Conservation (phyloP, 805 yeast species). For the Starmerella geochares region DNA sequence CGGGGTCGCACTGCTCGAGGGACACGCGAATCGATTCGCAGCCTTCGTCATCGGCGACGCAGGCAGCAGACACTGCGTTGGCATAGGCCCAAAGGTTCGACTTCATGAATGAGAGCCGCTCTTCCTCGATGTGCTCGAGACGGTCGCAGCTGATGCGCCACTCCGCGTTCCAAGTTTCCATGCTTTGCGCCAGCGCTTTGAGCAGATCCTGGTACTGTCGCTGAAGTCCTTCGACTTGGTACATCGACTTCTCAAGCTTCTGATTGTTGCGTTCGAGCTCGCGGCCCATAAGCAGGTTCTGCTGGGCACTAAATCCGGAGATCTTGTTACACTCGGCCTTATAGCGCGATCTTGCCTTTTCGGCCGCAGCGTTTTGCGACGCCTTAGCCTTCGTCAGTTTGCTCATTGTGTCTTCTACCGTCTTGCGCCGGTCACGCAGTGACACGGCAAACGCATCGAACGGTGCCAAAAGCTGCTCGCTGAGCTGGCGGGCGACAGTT, state of each 20-base stretch:
- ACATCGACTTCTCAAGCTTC: constrained; percentile 44
- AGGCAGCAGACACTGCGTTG: constrained; percentile 60
- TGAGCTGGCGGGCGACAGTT: constrained; percentile 42
- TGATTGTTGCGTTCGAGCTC: constrained; percentile 54
- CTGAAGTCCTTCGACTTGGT: constrained; percentile 36
- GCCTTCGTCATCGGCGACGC: constrained; percentile 68
- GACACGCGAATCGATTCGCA: constrained; percentile 60
- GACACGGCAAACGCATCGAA: constrained; percentile 43
- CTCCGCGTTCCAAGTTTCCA: constrained; percentile 57
- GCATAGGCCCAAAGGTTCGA: constrained; percentile 69
- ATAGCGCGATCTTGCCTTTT: constrained; percentile 38
- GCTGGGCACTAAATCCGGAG: constrained; percentile 50
- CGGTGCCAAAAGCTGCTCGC: constrained; percentile 43
- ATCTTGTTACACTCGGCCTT: constrained; percentile 49
- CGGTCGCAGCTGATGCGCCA: constrained; percentile 58
- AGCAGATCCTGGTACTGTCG: constrained; percentile 51
- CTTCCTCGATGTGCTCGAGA: constrained; percentile 60
- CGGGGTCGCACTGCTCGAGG: constrained; percentile 59
- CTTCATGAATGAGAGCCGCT: constrained; percentile 58
- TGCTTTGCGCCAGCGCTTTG: constrained; percentile 43
- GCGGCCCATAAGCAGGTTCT: constrained; percentile 59
- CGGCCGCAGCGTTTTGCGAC: constrained; percentile 31
- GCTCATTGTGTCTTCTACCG: constrained; percentile 47
- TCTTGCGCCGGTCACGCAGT: constrained; percentile 45
- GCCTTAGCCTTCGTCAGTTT: constrained; percentile 43